These are phyloP conservation scores for Nakazawaea wickerhamii DNA, from an alignment of 805 yeast genomes.

Conservation along the genomic window DNA sequence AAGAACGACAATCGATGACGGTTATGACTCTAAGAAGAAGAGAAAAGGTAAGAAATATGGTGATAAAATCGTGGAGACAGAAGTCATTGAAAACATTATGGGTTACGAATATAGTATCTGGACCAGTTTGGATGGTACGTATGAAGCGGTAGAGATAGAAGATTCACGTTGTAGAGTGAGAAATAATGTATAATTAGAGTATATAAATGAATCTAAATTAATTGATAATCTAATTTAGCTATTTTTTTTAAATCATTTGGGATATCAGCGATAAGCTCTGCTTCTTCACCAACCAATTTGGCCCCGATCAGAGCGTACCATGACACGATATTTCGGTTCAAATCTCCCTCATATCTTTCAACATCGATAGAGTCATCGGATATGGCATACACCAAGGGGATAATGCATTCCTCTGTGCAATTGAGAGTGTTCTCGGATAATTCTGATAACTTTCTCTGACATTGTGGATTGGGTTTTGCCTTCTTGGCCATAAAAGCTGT, in stretches of 20 bases:
- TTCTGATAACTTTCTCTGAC: background rate
- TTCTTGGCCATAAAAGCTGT: background rate
- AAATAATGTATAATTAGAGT: conserved; percentile 16
- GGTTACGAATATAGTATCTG: conserved; percentile 62
- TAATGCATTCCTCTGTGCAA: too few relatives aligned
- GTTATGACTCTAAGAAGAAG: conserved; percentile 18
- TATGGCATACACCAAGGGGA: background rate
- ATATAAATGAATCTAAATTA: too few relatives aligned
- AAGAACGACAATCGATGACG: conserved; percentile 51
- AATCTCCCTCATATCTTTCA: background rate
- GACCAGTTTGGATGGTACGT: conserved; percentile 87
- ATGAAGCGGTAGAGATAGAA: conserved; percentile 85
- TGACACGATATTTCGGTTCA: background rate
- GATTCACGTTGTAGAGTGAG: conserved; percentile 69
- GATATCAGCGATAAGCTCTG: background rate
- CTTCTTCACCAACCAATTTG: background rate
- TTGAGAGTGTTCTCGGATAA: background rate
- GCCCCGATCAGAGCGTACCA: background rate
- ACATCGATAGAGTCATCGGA: background rate
- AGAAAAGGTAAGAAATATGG: conserved; percentile 24
- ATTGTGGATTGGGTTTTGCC: background rate
- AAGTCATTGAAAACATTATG: conserved; percentile 65
- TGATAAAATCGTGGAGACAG: conserved; percentile 39
- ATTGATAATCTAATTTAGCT: background rate
- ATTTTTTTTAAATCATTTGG: background rate